phyloP scores from a whole-genome alignment of 1,139 yeast species.

The Candida neerlandica region DNA sequence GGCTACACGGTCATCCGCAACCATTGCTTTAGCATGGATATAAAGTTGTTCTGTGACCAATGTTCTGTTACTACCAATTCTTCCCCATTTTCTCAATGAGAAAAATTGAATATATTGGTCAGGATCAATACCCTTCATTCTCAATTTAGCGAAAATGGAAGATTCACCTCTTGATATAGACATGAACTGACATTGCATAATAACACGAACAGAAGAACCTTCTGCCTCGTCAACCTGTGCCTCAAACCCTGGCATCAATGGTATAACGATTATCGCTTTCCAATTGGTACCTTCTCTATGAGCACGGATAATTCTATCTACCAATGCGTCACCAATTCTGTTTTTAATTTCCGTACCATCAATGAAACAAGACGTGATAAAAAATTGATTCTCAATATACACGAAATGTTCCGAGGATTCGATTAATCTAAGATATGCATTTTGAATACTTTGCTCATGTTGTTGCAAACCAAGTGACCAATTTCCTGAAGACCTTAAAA shows the following conservation, averaged over 20 bases:
- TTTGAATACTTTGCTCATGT: conserved; percentile 88
- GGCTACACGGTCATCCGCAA: conserved; percentile 93
- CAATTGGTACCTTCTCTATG: conserved; percentile 75
- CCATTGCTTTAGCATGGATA: conserved; percentile 88
- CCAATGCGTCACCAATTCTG: conserved; percentile 93
- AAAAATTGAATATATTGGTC: conserved; percentile 90
- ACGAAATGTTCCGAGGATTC: conserved; percentile 92
- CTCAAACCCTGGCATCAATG: conserved; percentile 97
- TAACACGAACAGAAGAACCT: conserved; percentile 90
- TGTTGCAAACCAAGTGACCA: conserved; percentile 92
- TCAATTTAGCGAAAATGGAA: conserved; percentile 84
- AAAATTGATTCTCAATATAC: conserved; percentile 93
- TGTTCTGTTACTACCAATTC: conserved; percentile 73
- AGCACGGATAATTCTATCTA: conserved; percentile 89
- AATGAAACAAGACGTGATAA: conserved; percentile 82
- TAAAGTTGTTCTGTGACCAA: conserved; percentile 90
- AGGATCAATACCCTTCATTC: conserved; percentile 81
- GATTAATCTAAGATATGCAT: conserved; percentile 86
- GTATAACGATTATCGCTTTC: conserved; percentile 90
- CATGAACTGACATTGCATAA: conserved; percentile 96
- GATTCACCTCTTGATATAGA: conserved; percentile 89
- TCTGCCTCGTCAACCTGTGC: conserved; percentile 92
- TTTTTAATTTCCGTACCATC: conserved; percentile 88
- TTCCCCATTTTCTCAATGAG: conserved; percentile 94
- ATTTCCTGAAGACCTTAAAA: conserved; percentile 81